Evolutionary conservation across 2,329 filamentous ascomycete genomes (phyloP).

Genomic region (Aspergillus transmontanensis): DNA sequence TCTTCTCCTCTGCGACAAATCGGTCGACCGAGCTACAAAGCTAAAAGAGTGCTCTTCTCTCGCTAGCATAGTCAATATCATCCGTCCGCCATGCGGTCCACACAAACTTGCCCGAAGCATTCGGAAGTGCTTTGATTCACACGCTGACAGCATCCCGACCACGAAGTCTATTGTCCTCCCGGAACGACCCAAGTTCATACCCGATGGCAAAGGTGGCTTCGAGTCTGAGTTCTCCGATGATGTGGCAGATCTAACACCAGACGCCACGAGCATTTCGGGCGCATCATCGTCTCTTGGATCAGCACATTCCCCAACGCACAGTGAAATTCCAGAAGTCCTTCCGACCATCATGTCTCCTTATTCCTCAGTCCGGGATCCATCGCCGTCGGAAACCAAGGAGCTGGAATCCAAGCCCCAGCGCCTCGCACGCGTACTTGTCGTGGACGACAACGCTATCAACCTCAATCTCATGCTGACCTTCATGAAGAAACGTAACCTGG

Average conservation of each 20-base stretch:
- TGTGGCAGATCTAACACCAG: constrained; percentile 10
- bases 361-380: constrained; percentile 1
- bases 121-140: constrained; percentile 30
- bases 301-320: constrained; percentile 2
- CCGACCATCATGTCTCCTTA: constrained; percentile 11
- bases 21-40: constrained; percentile 36
- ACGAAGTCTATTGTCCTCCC: constrained; percentile 9
- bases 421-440: constrained; percentile 40
- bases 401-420: constrained; percentile 10
- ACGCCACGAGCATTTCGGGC: neutral
- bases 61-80: constrained; percentile 39
- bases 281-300: constrained; percentile 6
- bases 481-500: constrained; percentile 42
- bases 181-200: constrained; percentile 11
- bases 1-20: constrained; percentile 41
- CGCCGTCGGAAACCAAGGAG: constrained; percentile 5
- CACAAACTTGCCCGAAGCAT: constrained; percentile 45
- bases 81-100: constrained; percentile 43
- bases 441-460: constrained; percentile 52
- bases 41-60: constrained; percentile 32
- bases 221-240: constrained; percentile 1
- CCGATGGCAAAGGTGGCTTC: neutral
- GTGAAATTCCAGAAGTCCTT: constrained; percentile 10
- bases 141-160: constrained; percentile 7
- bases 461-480: constrained; percentile 48